Percentiles rank a stretch among this genome's conserved stretches.
Evolutionary conservation across 2,329 filamentous ascomycete genomes (phyloP).

Genomic region (Fusarium poae): DNA sequence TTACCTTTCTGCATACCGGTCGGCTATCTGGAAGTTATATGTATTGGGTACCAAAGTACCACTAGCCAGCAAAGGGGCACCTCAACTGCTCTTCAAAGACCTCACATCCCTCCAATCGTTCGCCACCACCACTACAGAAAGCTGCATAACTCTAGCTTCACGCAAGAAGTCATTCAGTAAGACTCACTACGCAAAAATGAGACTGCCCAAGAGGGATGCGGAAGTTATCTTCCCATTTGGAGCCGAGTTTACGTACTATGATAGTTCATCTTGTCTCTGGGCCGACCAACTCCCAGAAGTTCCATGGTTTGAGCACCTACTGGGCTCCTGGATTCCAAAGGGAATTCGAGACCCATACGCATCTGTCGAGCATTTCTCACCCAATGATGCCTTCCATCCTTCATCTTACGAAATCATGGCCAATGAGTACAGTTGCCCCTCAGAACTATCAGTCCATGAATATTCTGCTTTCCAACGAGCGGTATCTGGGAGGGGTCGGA

Average conservation of each 20-base stretch:
- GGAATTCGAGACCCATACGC: conserved; percentile 33
- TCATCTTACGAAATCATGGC: conserved; percentile 68
- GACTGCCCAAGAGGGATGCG: conserved; percentile 15
- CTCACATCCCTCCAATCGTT: no score
- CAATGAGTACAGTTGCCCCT: conserved; percentile 62
- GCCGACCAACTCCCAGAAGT: conserved; percentile 18
- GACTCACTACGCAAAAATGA: conserved; percentile 46
- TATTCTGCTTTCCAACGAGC: conserved; percentile 65
- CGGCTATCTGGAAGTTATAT: conserved; percentile 33
- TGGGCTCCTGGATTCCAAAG: conserved; percentile 48
- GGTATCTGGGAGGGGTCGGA: conserved; percentile 58
- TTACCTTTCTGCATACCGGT: conserved; percentile 57
- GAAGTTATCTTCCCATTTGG: conserved; percentile 40
- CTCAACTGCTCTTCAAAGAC: conserved; percentile 13
- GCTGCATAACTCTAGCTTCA: conserved; percentile 45
- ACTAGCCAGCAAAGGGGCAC: neutral
- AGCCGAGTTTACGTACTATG: conserved; percentile 38
- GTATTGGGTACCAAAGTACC: conserved; percentile 10
- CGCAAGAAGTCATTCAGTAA: conserved; percentile 44
- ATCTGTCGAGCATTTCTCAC: neutral
- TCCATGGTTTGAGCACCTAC: conserved; percentile 13
- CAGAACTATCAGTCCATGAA: conserved; percentile 62
- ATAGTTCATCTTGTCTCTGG: conserved; percentile 29
- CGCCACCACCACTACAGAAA: no score
- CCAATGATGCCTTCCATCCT: conserved; percentile 51